phyloP scores from a whole-genome alignment of 345 rosid genomes.

The Citrus mangshanensis region DNA sequence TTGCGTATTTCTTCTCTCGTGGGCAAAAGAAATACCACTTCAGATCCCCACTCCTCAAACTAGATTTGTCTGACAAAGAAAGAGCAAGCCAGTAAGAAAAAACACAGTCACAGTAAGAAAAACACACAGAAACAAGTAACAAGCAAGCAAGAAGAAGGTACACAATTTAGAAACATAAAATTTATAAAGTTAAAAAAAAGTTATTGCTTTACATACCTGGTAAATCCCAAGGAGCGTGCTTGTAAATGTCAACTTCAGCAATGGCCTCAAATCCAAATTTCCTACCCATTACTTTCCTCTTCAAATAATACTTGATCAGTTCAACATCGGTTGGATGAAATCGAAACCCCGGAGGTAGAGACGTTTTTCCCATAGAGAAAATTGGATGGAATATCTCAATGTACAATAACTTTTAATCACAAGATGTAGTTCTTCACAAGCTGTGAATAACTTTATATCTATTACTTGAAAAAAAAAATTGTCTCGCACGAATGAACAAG shows the following conservation, averaged over 20 bases:
- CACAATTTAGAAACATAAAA: background rate
- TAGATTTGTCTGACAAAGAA: conserved; percentile 34
- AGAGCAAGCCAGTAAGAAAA: background rate
- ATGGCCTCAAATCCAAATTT: conserved; percentile 38
- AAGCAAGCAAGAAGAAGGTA: background rate
- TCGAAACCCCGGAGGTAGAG: conserved; percentile 65
- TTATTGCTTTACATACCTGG: conserved; percentile 23
- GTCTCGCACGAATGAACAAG: background rate
- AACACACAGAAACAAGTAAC: background rate
- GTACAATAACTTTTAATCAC: background rate
- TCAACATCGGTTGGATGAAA: conserved; percentile 86
- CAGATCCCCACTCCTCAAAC: conserved; percentile 44
- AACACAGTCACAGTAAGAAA: background rate
- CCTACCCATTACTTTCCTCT: conserved; percentile 59
- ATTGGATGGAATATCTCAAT: conserved; percentile 11
- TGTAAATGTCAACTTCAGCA: conserved; percentile 59
- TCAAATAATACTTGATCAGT: conserved; percentile 59
- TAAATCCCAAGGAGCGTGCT: conserved; percentile 67
- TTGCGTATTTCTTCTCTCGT: conserved; percentile 50
- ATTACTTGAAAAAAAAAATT: background rate
- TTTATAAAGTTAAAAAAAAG: background rate
- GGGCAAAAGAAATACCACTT: conserved; percentile 91
- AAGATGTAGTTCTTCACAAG: background rate
- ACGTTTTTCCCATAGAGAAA: conserved; percentile 35
- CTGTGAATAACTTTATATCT: background rate